Conservation (phyloP, 805 yeast genomes). For the Starmerella sirachaensis region DNA sequence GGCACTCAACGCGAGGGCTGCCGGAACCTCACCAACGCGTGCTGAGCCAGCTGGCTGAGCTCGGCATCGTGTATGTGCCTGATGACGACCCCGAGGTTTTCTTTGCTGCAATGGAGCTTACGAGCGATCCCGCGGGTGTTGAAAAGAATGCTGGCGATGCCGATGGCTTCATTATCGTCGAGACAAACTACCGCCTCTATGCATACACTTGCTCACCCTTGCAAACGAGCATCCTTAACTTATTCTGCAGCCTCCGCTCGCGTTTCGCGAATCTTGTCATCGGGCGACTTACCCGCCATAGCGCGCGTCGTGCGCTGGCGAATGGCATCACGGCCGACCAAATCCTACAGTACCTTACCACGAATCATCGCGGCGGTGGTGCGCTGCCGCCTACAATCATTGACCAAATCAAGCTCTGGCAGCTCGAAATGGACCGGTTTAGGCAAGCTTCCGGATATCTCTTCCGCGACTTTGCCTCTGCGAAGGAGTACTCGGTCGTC, state of each 20-base stretch:
- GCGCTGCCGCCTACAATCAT: slow-evolving; percentile 93
- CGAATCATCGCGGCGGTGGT: slow-evolving; percentile 61
- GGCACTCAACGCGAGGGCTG: slow-evolving; percentile 58
- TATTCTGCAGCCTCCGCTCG: slow-evolving; percentile 75
- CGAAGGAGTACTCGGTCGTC: slow-evolving; percentile 61
- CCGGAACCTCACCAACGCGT: slow-evolving; percentile 72
- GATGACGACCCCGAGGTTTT: slow-evolving; percentile 16
- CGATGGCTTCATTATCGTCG: slow-evolving; percentile 75
- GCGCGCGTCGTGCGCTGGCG: slow-evolving; percentile 66
- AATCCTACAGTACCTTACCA: slow-evolving; percentile 72
- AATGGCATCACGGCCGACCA: slow-evolving; percentile 95
- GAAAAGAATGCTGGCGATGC: slow-evolving; percentile 58
- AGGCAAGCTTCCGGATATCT: slow-evolving; percentile 75
- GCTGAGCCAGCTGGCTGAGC: slow-evolving; percentile 82
- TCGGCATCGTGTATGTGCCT: slow-evolving; percentile 70
- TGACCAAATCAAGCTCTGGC: slow-evolving; percentile 94
- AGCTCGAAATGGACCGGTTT: slow-evolving; percentile 85
- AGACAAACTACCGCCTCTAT: slow-evolving; percentile 85
- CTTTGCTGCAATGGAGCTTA: slow-evolving; percentile 20
- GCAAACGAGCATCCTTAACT: slow-evolving; percentile 81
- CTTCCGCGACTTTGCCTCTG: slow-evolving; percentile 72
- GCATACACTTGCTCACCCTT: slow-evolving; percentile 90
- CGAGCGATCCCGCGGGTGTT: slow-evolving; percentile 33
- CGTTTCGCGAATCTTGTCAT: slow-evolving; percentile 86
- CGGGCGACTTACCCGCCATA: slow-evolving; percentile 86